Evolutionary conservation across 179 eudicot species (phyloP).

Genomic region (Nepenthes alata): DNA sequence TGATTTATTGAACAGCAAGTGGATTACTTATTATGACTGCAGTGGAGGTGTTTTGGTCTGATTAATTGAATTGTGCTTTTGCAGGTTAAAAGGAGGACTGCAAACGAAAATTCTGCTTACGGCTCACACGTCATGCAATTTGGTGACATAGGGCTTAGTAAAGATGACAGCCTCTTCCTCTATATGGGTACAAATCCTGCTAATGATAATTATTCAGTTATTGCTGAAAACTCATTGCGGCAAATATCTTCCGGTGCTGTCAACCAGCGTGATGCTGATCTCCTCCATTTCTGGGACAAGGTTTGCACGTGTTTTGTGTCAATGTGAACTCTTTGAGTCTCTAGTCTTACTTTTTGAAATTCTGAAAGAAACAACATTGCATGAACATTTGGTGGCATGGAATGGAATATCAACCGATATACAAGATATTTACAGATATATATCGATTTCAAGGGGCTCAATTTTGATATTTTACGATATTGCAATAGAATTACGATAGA

Average conservation of each 20-base stretch:
- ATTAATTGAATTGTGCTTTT: conserved; percentile 3
- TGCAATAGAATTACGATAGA: no score
- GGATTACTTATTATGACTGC: neutral
- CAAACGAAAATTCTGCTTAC: conserved; percentile 40
- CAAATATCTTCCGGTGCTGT: conserved; percentile 41
- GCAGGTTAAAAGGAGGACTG: conserved; percentile 72
- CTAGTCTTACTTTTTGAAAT: no score
- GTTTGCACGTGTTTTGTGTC: conserved; percentile 15
- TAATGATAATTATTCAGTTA: conserved; percentile 54
- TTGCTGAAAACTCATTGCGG: conserved; percentile 33
- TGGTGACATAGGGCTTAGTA: conserved; percentile 53
- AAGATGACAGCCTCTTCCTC: conserved; percentile 25
- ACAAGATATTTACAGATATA: no score
- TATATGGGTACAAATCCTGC: conserved; percentile 84
- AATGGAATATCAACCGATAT: no score
- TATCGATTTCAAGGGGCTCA: no score
- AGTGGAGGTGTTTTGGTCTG: neutral
- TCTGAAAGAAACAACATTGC: no score
- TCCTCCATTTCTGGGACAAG: conserved; percentile 93
- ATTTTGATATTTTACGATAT: no score
- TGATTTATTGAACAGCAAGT: no score
- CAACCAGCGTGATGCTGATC: conserved; percentile 89
- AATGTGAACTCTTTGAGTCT: no score
- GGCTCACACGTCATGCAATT: conserved; percentile 92
- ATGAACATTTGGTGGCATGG: no score